phyloP scores from a whole-genome alignment of 1,139 yeast species.

The Pichia sorboxylosa region DNA sequence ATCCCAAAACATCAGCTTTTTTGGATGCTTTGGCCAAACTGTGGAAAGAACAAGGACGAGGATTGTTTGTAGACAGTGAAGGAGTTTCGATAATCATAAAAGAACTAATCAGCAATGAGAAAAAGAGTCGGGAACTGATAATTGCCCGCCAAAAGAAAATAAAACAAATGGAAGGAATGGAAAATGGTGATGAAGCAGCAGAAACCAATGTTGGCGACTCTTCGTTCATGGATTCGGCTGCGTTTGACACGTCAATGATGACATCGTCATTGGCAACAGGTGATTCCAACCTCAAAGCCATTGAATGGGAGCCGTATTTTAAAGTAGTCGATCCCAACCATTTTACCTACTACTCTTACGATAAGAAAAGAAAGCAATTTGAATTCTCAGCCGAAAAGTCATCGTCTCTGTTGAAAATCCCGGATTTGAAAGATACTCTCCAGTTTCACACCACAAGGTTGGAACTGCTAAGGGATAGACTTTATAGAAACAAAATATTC shows the following conservation, averaged over 20 bases:
- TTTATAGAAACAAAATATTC: constrained; percentile 70
- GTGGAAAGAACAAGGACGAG: constrained; percentile 87
- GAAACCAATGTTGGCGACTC: constrained; percentile 2
- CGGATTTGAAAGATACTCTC: constrained; percentile 20
- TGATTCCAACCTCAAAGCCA: neutral
- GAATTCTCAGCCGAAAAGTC: constrained; percentile 17
- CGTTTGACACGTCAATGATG: constrained; percentile 1
- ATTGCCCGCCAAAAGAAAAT: neutral
- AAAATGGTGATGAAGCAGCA: constrained; percentile 3
- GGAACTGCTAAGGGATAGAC: constrained; percentile 52
- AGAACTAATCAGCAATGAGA: constrained; percentile 28
- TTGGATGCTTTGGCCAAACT: constrained; percentile 67
- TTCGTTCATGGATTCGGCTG: constrained; percentile 3
- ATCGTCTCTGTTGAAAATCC: constrained; percentile 10
- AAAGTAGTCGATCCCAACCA: constrained; percentile 50
- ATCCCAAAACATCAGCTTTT: constrained; percentile 51
- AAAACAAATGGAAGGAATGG: neutral
- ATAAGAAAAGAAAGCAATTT: constrained; percentile 55
- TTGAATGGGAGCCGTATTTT: constrained; percentile 68
- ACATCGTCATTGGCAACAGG: neutral
- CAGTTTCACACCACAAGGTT: constrained; percentile 40
- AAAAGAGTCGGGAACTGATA: constrained; percentile 5
- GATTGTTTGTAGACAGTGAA: constrained; percentile 69
- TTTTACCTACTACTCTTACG: constrained; percentile 60
- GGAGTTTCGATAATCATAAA: constrained; percentile 53